Base-by-base conservation (phyloP, 1,139 yeast genomes). In the Zygosaccharomyces sapae region DNA sequence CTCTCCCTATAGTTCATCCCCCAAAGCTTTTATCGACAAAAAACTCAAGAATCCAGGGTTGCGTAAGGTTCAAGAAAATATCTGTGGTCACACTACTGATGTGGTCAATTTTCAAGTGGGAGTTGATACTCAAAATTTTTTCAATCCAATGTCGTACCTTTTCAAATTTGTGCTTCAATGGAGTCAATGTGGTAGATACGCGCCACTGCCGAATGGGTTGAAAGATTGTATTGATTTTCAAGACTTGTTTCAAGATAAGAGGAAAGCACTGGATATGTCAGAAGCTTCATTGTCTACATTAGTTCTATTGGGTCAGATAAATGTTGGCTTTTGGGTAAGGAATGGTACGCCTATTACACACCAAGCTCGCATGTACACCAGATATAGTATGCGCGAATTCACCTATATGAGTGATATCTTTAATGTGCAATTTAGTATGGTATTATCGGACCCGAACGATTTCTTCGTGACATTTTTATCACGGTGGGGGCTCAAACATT, bases 261-360 rank as follows among this genome's bases (percentile, higher is more conserved):
- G 50, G 35, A 57, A 46, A 42, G 51, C 48, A 5, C 47, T 44
- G 10, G 58, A 38, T 50, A 63, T 55, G 19, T 55, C 56, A 55
- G 96, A 88, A 52, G 83, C 85, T 54, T 84, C 97, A 0, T 67
- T 92, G 19, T 74, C 95, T 49, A 84, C 92, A 0, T 65, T 87
- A 29, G 95, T 86, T 0, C 68, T 86, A 18, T 73, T 83, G 5
- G 74, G 90, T 0, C 97, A 92, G 62, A 80, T 89, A n/a, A 79
- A 80, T 40, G 75, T 79, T 1, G 95, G 96, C 0, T 78, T 84
- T 52, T 92, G 97, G 97, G 87, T 92, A 3, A 77, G 97, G 63
- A 92, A 92, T 62, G 90, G 90, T 0, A 76, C 80, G 52, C 83
- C 92, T 39, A 81, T 88, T 9, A 75, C 86, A 44, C 81, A 83